Evolutionary conservation across 768 basidiomycete species (phyloP), one percentile per base, ranked within the genome.

Genomic region (Tulasnella sp.): DNA sequence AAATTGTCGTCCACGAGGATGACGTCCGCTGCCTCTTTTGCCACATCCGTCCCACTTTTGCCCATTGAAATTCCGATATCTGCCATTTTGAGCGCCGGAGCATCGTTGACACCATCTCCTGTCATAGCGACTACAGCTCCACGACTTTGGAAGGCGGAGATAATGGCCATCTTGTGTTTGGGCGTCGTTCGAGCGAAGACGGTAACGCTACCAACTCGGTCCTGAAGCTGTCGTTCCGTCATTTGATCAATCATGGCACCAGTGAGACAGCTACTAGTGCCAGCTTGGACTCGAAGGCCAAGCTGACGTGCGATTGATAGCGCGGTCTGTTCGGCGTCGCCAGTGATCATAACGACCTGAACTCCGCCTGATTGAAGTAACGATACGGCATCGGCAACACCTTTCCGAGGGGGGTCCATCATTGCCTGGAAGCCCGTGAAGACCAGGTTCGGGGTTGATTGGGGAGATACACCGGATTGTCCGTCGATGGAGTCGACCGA

Each of bases 11-110:
- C 96, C 39, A 97, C 96, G 25, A 99, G 88, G 80, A 99, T 97
- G 80, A 96, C 91, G 84, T 99, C 95, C 8, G 97, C 96, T 11
- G 96, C 96, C 84, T 98, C 97, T 83, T 99, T 99, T 34, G 97
- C 96, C 14, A 99, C 97, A 81, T 99, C 97, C 25, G 97, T 97
- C n/a, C 97, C 97, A 78, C 93, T 94, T 84, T 93, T 94, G 76
- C 97, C 97, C 97, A 99, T 99, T 49, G 94, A 93, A 73, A 99
- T 89, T 15, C 97, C 97, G 80, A 99, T 97, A 82, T 98, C 96
- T 2, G 97, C 96, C 94, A 95, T 94, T 84, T 96, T 97, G 78
- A 98, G 85, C 52, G 97, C 96, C 2, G 96, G 97, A 0, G 97
- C 96, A 80, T 99, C 97, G 82, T 99, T 99, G 19, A 98, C 96